Base-by-base conservation (phyloP, 2,329 filamentous ascomycete species). In the Bipolaris gigantea region DNA sequence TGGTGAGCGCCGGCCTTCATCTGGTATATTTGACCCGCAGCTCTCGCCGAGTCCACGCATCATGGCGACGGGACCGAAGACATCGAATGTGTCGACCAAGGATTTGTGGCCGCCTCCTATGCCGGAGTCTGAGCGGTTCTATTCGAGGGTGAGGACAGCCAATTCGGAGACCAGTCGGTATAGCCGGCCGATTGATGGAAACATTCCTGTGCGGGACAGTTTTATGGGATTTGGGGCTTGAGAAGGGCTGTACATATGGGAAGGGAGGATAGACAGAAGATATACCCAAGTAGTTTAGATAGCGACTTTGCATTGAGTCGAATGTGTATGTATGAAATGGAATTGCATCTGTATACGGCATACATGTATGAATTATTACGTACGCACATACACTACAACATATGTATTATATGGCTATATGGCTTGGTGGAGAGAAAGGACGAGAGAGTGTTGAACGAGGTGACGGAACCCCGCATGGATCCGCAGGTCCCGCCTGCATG, bases 101-200 rank as follows among this genome's bases (percentile, higher is more conserved):
- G 60, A 63, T 2, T 6, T 63, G 1, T 63, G 50, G 19, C 60
- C 60, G 10, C 57, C 57, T 5, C 59, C 56, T 0, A 55, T 54
- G n/a, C 50, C 55, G 7, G 41, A 47, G 3, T 38, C 40, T 4
- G 44, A 49, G 8, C 42, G 51, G 4, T 18, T 51, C 8, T 35
- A 35, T 1, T 41, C 41, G 16, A 43, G 39, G 7, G 23, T 19
- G 39, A 42, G 13, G 42, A 42, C 49, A 5, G 38, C 48, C 13
- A 52, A 42, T 13, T 33, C 18, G 16, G 48, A 38, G 16, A 48
- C 48, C 7, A 47, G 39, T 30, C 47, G 43, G 21, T 48, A 53
- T 16, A 56, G 53, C 2, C 45, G 53, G 13, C 49, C 49, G 15
- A 53, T 53, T 18, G 43, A 53, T 40, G 53, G 53, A 19, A 53